Conservation (phyloP, 2,329 filamentous ascomycete species). For the Podosphaera xanthii region DNA sequence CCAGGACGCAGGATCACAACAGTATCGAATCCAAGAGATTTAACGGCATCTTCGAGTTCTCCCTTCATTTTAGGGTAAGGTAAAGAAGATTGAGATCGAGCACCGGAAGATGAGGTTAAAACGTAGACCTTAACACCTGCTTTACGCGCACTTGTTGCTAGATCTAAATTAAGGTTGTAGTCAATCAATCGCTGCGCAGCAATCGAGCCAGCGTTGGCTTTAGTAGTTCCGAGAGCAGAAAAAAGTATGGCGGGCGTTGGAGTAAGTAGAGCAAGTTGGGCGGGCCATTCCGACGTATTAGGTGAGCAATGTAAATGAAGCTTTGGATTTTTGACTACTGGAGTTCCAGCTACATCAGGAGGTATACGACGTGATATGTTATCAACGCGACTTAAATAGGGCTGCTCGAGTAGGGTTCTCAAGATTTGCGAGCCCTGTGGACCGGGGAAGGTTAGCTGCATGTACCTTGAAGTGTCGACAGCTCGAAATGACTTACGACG, state of each 20-base stretch:
- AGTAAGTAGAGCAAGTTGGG: conserved; percentile 29
- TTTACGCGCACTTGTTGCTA: conserved; percentile 52
- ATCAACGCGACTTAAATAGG: conserved; percentile 27
- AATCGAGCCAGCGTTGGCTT: conserved; percentile 48
- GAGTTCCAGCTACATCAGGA: conserved; percentile 19
- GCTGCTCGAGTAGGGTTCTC: conserved; percentile 31
- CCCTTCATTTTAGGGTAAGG: conserved; percentile 55
- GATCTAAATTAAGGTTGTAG: conserved; percentile 60
- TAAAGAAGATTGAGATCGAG: conserved; percentile 28
- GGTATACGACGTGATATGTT: conserved; percentile 44
- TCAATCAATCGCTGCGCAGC: conserved; percentile 73
- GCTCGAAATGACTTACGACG: conserved; percentile 19
- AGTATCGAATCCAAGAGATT: conserved; percentile 50
- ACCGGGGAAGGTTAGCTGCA: background rate
- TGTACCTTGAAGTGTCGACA: too few relatives aligned
- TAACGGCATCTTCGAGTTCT: conserved; percentile 61
- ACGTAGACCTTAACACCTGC: conserved; percentile 48
- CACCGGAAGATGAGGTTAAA: conserved; percentile 18
- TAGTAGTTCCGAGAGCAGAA: conserved; percentile 62
- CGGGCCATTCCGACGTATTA: conserved; percentile 47
- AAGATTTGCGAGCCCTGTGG: conserved; percentile 48
- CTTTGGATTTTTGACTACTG: conserved; percentile 27
- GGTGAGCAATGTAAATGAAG: conserved; percentile 42
- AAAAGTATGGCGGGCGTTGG: conserved; percentile 43
- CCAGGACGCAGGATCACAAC: conserved; percentile 60